phyloP scores from a whole-genome alignment of 1,284 basidiomycete genomes.

The Rhizoctonia solani region DNA sequence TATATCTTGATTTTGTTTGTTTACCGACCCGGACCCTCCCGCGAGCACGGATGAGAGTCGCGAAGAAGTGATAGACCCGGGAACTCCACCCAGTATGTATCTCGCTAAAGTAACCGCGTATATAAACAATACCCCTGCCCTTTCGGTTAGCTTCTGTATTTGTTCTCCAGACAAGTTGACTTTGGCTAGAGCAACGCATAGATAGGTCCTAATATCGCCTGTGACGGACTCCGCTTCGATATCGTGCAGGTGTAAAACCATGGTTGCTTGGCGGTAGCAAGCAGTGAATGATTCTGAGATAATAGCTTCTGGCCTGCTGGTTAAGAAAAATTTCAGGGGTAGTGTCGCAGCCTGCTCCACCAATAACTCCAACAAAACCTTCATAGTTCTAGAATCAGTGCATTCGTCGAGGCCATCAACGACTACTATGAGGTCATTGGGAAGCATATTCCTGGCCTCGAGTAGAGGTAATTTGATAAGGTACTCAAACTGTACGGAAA shows the following conservation, averaged over 20 bases:
- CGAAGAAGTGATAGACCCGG: not conserved
- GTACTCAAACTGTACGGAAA: slow-evolving; percentile 22
- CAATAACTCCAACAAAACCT: not conserved
- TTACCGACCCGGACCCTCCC: not conserved
- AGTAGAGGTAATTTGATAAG: slow-evolving; percentile 20
- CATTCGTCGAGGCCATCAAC: slow-evolving; percentile 36
- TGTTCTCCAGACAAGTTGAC: not conserved
- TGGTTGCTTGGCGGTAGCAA: not conserved
- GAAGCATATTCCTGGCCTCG: not conserved
- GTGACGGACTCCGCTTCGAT: slow-evolving; percentile 6
- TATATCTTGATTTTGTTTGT: not conserved
- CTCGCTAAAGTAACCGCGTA: slow-evolving; percentile 18
- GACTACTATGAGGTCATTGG: slow-evolving; percentile 4
- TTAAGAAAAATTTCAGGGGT: slow-evolving; percentile 26
- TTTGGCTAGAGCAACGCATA: not conserved
- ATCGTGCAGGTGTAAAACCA: slow-evolving; percentile 6
- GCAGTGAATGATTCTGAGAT: not conserved
- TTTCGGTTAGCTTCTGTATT: not conserved
- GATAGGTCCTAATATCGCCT: slow-evolving; percentile 15
- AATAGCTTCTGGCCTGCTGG: slow-evolving; percentile 21
- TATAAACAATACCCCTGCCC: slow-evolving; percentile 10
- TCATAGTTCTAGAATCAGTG: not conserved
- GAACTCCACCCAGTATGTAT: not conserved
- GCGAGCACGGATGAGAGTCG: not conserved
- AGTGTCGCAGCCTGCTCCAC: not conserved